Evolutionary conservation across 1,284 basidiomycete species (phyloP).

Genomic region (Malassezia slooffiae): DNA sequence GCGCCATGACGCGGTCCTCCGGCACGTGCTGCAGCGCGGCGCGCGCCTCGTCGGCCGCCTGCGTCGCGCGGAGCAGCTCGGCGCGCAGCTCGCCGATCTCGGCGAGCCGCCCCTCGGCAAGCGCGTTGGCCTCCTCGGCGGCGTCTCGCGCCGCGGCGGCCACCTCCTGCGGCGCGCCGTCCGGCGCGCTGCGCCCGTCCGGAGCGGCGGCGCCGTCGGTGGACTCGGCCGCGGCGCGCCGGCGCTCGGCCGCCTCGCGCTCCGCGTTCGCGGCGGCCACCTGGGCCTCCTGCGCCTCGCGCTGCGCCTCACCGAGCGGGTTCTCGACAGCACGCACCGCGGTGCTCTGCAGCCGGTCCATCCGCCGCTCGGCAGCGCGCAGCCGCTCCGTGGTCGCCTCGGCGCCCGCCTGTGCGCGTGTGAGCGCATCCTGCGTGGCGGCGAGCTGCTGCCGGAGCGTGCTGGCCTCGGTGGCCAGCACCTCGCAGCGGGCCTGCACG

Average conservation of each 20-base stretch:
- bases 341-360: constrained; percentile 14
- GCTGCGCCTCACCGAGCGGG: constrained; percentile 10
- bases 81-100: constrained; percentile 15
- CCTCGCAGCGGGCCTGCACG: constrained; percentile 16
- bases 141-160: not conserved
- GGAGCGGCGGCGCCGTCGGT: constrained; percentile 6
- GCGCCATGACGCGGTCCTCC: constrained; percentile 14
- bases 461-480: constrained; percentile 19
- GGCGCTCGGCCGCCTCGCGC: not conserved
- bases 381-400: constrained; percentile 15
- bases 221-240: constrained; percentile 1
- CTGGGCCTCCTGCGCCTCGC: constrained; percentile 9
- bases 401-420: constrained; percentile 4
- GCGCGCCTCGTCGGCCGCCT: constrained; percentile 9
- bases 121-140: not conserved
- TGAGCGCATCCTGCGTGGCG: constrained; percentile 3
- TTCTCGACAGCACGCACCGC: constrained; percentile 14
- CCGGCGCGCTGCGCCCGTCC: not conserved
- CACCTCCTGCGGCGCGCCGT: too few species aligned
- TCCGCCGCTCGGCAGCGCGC: constrained; percentile 10
- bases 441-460: constrained; percentile 7
- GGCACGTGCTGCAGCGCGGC: constrained; percentile 14
- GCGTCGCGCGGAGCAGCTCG: constrained; percentile 14
- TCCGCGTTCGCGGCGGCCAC: not conserved
- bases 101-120: constrained; percentile 14